Percentiles rank a stretch among this genome's conserved stretches.
Conservation (phyloP, 495 filamentous ascomycete species). For the Xylaria telfairii region DNA sequence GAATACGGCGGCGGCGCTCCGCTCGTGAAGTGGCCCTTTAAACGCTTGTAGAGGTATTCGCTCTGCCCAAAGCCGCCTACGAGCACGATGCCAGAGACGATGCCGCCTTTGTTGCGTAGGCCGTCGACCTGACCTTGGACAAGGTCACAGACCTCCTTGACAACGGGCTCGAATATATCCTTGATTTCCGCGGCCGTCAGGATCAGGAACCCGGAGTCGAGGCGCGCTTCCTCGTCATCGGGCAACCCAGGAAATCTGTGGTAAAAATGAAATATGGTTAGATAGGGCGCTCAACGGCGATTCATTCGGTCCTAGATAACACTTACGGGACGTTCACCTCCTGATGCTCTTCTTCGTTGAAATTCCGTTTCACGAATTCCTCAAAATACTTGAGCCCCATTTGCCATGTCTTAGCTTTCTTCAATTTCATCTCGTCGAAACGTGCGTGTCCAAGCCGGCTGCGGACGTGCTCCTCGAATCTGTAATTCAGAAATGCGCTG, state of each 20-base stretch:
- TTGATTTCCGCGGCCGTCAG: constrained; percentile 66
- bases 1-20: constrained; percentile 70
- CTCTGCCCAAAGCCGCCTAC: constrained; percentile 75
- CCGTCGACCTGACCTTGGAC: constrained; percentile 66
- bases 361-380: constrained; percentile 74
- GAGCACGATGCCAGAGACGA: constrained; percentile 70
- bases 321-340: constrained; percentile 70
- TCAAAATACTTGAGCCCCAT: constrained; percentile 74
- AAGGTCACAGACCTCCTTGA: constrained; percentile 65
- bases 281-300: background rate
- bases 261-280: background rate
- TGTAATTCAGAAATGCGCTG: constrained; percentile 71
- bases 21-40: constrained; percentile 70
- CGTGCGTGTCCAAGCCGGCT: constrained; percentile 59
- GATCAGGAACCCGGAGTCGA: constrained; percentile 69
- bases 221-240: constrained; percentile 66
- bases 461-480: constrained; percentile 71
- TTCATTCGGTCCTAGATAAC: background rate
- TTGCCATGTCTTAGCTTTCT: constrained; percentile 69
- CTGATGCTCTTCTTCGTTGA: constrained; percentile 73
- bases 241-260: constrained; percentile 69
- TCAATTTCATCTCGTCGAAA: constrained; percentile 67
- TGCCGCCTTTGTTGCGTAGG: constrained; percentile 64
- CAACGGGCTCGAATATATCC: constrained; percentile 69
- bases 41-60: constrained; percentile 68